phyloP scores from a whole-genome alignment of 2,329 filamentous ascomycete genomes.

The Cadophora sp. region DNA sequence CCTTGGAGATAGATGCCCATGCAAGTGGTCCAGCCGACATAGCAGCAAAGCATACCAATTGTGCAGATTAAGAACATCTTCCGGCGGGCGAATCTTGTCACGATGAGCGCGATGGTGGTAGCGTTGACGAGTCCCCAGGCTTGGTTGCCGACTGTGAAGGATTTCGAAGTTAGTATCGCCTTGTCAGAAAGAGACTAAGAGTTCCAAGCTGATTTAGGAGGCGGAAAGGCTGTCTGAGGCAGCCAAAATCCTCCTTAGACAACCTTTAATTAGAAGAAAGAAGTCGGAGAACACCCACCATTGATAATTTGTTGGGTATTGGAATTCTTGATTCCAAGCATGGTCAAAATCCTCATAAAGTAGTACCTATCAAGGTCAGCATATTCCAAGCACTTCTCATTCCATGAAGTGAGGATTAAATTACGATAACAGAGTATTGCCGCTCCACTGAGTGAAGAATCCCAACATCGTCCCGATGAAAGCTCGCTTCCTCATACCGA shows the following conservation, averaged over 20 bases:
- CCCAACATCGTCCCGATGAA: constrained; percentile 57
- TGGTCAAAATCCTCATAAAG: constrained; percentile 53
- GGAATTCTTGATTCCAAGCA: constrained; percentile 51
- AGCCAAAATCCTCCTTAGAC: no score
- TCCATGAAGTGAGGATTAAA: neutral
- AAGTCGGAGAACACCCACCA: no score
- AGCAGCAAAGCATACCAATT: constrained; percentile 58
- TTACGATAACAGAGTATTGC: constrained; percentile 53
- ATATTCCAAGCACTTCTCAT: neutral
- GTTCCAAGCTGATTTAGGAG: no score
- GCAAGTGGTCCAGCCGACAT: constrained; percentile 61
- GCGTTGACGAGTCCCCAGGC: constrained; percentile 55
- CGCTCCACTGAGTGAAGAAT: constrained; percentile 60
- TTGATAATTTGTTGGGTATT: constrained; percentile 1
- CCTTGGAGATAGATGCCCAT: constrained; percentile 49
- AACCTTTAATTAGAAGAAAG: no score
- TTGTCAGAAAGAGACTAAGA: no score
- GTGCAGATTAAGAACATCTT: constrained; percentile 61
- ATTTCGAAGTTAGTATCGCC: no score
- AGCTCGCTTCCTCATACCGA: constrained; percentile 56
- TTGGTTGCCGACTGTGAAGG: constrained; percentile 26
- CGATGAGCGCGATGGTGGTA: constrained; percentile 49
- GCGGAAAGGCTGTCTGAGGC: no score
- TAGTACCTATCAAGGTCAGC: constrained; percentile 43
- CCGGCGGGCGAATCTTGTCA: constrained; percentile 53